These are phyloP conservation scores for Aspergillus sclerotioniger DNA, from an alignment of 495 filamentous ascomycete genomes.

Conservation along the genomic window DNA sequence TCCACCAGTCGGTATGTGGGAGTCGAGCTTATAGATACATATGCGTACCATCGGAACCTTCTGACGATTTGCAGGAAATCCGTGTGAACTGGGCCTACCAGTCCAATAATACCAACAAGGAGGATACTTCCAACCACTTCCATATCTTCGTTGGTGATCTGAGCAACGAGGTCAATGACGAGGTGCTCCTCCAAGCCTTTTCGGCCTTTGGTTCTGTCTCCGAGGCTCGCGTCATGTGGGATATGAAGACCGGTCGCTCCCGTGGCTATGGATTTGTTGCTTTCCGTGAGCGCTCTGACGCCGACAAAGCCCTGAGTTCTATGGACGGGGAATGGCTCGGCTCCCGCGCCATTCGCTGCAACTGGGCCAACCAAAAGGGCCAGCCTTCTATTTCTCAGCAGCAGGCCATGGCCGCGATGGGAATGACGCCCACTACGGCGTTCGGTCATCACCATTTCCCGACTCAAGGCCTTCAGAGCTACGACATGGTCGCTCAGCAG, in stretches of 20 bases:
- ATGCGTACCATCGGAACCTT: neutral
- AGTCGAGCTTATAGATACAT: constrained; percentile 3
- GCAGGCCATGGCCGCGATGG: constrained; percentile 94
- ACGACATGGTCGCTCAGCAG: constrained; percentile 95
- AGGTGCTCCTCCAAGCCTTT: constrained; percentile 91
- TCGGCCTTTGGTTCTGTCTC: constrained; percentile 95
- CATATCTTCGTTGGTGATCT: constrained; percentile 99
- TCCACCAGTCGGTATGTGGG: constrained; percentile 83
- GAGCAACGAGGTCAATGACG: constrained; percentile 98
- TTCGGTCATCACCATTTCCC: constrained; percentile 98
- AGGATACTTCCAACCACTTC: constrained; percentile 98
- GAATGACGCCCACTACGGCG: constrained; percentile 95
- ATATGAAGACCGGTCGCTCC: constrained; percentile 99
- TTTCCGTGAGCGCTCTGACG: constrained; percentile 90
- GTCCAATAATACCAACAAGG: constrained; percentile 90
- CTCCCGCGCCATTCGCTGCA: constrained; percentile 96
- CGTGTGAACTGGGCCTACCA: constrained; percentile 99
- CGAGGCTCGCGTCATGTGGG: constrained; percentile 99
- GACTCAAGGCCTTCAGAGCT: constrained; percentile 93
- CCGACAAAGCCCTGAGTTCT: constrained; percentile 91
- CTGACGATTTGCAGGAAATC: constrained; percentile 70
- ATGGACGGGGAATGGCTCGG: constrained; percentile 99
- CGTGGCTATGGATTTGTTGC: constrained; percentile 98
- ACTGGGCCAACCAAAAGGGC: constrained; percentile 99
- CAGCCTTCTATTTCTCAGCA: constrained; percentile 98